Base-by-base conservation (phyloP, 345 rosid genomes). In the Hibiscus mutabilis region DNA sequence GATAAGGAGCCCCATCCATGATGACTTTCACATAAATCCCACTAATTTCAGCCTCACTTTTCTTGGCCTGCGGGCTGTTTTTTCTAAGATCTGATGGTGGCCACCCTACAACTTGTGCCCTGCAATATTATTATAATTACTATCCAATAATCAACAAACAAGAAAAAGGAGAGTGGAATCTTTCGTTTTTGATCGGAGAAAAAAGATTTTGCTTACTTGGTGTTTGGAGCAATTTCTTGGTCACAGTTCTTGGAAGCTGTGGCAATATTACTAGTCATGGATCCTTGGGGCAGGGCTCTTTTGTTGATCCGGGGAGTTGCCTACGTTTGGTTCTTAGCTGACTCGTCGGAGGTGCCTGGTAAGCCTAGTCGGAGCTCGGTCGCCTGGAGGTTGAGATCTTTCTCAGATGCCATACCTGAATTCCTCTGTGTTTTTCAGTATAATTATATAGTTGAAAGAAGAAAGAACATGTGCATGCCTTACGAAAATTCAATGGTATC, bases 31-130 rank as follows among this genome's bases (percentile, higher is more conserved):
- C 89, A 49, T 78, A 87, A 16, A 82, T 82, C 35, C 81, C 87
- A 37, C 58, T 40, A 24, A 29, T 49, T 56, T 78, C 79, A 21
- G 27, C 69, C 62, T 76, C 85, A 3, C 8, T 25, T 77, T 82
- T 82, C 80, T 71, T 80, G 6, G 72, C 29, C 59, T 82, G 80
- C 3, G 82, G 71, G 56, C 77, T 53, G 72, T 84, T 89, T 78
- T 84, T 89, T 72, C 87, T 84, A 78, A 53, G 87, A 84, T 83
- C 88, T 77, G 49, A 89, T 76, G 95, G 95, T 9, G 95, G 95
- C 92, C 95, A 89, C 27, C 92, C 95, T 57, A 86, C 86, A 58
- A 86, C 87, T 78, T 86, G 94, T 61, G 84, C 68, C 82, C 95
- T 89, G 76, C 18, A 78, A 76, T 44, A 61, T 37, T 24, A 37